Evolutionary conservation across 163 green algal species (phyloP), one percentile per base, ranked within the genome.

Genomic region (Coccomyxa subellipsoidea): DNA sequence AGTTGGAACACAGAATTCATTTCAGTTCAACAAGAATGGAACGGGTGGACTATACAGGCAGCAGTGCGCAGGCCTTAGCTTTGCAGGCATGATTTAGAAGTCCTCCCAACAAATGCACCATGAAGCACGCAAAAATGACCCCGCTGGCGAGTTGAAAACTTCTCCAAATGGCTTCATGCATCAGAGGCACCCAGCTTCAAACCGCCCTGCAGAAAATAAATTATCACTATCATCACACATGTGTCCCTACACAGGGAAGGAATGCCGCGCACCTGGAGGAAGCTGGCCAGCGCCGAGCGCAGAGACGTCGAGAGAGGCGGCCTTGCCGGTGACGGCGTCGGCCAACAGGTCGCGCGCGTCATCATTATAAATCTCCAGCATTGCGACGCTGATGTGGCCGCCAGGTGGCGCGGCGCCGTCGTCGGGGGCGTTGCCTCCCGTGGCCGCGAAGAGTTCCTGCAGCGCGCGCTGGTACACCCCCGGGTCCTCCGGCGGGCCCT

Each of bases 351-450:
- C 85, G 2, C 82, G 80, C 71, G 87, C 80, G 6, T 77, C 69
- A 23, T 89, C 85, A 54, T 84, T 86, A 76, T 89, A 88, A 21
- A 89, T 78, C 40, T 83, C 81, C 73, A 79, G 66, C 79, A 80
- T 76, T 31, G 36, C 12, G 7, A 79, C 47, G 36, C 77, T 73
- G 66, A 73, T 73, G 27, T 73, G 47, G 47, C 47, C 47, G 47
- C 47, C 47, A 59, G 3, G 5, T 59, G 47, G 8, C 10, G 40
- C 7, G 31, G 18, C 27, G 29, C 47, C 37, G 23, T 54, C 23
- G 12, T 4, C 34, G 12, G 54, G 47, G 25, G 54, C 54, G 18
- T 7, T 69, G 5, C 31, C 9, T 37, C 34, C n/a, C 31, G 35
- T 69, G 18, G 66, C 66, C 1, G 29, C 27, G 35, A 82, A 82